A percentile compares a stretch with the other conserved stretches of the same genome.
These are phyloP conservation scores for Apocynum venetum DNA, from an alignment of 257 asterid genomes.

Conservation along the genomic window DNA sequence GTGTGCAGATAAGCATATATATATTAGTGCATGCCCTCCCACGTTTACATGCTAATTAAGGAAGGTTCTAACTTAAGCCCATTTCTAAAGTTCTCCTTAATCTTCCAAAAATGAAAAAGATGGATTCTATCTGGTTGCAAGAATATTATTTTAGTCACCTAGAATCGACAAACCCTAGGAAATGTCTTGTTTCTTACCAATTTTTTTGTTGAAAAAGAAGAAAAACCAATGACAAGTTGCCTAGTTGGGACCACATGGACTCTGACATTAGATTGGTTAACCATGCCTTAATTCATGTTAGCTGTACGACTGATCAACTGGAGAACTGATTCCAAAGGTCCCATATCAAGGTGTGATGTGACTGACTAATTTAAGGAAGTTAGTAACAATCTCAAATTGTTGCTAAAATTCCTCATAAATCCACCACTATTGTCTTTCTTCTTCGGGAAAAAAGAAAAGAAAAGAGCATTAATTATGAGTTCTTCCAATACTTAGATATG, in stretches of 20 bases:
- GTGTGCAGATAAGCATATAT: slow-evolving; percentile 5
- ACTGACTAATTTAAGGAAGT: not conserved
- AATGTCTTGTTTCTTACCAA: not conserved
- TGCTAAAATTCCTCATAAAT: not conserved
- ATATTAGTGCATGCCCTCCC: slow-evolving; percentile 11
- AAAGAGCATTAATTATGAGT: not conserved
- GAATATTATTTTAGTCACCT: not conserved
- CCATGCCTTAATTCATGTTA: not conserved
- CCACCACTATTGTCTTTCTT: not conserved
- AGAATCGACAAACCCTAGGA: slow-evolving; percentile 19
- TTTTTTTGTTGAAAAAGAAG: not conserved
- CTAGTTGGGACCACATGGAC: slow-evolving; percentile 47
- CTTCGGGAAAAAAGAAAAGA: not conserved
- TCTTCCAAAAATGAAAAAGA: slow-evolving; percentile 24
- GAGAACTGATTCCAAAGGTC: slow-evolving; percentile 20
- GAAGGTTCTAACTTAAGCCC: slow-evolving; percentile 18
- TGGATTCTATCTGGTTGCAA: slow-evolving; percentile 22
- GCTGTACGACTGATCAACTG: not conserved
- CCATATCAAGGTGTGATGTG: not conserved
- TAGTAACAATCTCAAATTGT: not conserved
- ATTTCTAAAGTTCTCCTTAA: slow-evolving; percentile 8
- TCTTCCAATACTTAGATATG: not conserved
- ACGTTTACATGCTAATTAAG: slow-evolving; percentile 3
- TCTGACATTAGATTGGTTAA: not conserved
- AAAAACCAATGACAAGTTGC: slow-evolving; percentile 10